phyloP scores from a whole-genome alignment of 176 grass and related monocot genomes.

The Miscanthus lutarioriparius region DNA sequence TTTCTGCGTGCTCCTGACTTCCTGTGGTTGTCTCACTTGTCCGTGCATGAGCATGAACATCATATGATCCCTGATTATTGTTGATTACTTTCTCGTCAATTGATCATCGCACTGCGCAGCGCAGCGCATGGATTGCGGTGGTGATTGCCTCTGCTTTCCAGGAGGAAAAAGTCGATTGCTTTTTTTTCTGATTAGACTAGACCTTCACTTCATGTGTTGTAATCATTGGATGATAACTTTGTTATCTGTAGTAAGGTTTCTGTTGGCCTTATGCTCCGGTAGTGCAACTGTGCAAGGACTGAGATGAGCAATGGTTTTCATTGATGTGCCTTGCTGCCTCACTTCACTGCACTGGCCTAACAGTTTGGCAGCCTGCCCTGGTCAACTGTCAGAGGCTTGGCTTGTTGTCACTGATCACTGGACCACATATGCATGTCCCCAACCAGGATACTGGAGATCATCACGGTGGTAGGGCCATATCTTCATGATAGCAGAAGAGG shows the following conservation, averaged over 20 bases:
- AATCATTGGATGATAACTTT: conserved; percentile 48
- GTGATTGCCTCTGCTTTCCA: conserved; percentile 39
- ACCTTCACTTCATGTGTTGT: conserved; percentile 44
- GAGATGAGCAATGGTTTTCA: conserved; percentile 8
- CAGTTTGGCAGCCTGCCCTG: conserved; percentile 3
- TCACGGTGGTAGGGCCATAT: conserved; percentile 37
- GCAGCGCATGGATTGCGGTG: conserved; percentile 27
- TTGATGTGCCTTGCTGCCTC: conserved; percentile 18
- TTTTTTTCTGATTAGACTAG: conserved; percentile 16
- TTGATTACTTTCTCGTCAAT: conserved; percentile 5
- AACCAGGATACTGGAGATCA: conserved; percentile 14
- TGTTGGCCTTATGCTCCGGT: conserved; percentile 1
- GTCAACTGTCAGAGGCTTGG: conserved; percentile 20
- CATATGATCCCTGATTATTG: conserved; percentile 5
- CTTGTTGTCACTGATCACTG: conserved; percentile 33
- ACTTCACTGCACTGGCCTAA: conserved; percentile 14
- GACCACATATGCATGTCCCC: conserved; percentile 24
- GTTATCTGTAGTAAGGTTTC: conserved; percentile 15
- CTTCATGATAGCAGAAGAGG: conserved; percentile 19
- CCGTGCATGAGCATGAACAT: background rate
- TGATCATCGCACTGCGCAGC: conserved; percentile 18
- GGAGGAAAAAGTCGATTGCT: conserved; percentile 8
- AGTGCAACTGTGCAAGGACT: conserved; percentile 11
- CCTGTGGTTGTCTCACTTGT: conserved; percentile 6
- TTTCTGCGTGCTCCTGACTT: background rate